Evolutionary conservation across 1,284 basidiomycete genomes (phyloP), one percentile per base, ranked within the genome.

Genomic region (Irpex sp.): DNA sequence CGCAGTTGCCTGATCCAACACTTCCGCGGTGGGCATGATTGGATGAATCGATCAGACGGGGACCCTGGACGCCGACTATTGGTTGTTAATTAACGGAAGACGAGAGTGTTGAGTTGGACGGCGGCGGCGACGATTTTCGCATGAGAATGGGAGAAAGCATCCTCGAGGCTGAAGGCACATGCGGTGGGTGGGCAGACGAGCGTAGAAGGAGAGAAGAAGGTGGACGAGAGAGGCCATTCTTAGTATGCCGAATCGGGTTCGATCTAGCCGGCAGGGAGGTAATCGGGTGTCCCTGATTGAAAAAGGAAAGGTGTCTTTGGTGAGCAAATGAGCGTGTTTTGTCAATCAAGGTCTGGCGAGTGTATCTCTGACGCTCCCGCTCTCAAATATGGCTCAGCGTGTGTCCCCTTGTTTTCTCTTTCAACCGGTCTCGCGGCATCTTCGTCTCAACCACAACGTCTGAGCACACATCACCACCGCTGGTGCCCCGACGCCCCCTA

Each of bases 221-320:
- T 34, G 54, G 31, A 26, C 26, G 26, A 26, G 26, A 26, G 26
- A 15, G 54, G 26, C 34, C 54, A 56, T 56, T 56, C 54, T 36
- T 56, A 56, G 54, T 56, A 56, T 56, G 21, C 54, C 54, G 54
- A 17, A 56, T 56, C 54, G 34, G 54, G 54, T 34, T 11, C 19
- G 54, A 56, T 56, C 54, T 31, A 36, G 8, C 54, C 54, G 31
- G n/a, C 21, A 17, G 54, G 13, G 26, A 11, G 54, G 54, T 52
- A 56, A 34, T 11, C 26, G 54, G 54, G 21, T 56, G 54, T 56
- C 54, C 54, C 54, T 56, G 54, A 56, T 36, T 26, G 5, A 36
- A 56, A 56, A 56, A 56, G 54, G 54, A 56, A 56, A 56, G 54
- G 54, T 56, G 54, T 7, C 21, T 15, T 56, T 31, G 26, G 54